Evolutionary conservation across 345 rosid species (phyloP), one percentile per base, ranked within the genome.

Genomic region (Ricinus communis): DNA sequence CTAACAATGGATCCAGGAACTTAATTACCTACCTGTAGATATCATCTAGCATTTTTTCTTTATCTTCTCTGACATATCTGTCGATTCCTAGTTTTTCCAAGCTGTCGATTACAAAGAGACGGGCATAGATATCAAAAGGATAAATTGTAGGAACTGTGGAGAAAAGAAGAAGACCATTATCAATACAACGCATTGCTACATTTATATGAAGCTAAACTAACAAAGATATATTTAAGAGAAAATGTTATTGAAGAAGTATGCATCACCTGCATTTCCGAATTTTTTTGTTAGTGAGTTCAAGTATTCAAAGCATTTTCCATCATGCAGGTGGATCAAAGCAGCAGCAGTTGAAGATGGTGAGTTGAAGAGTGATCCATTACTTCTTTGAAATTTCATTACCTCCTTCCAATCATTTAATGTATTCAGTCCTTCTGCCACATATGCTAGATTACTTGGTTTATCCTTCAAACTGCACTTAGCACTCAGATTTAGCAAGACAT

Each of bases 281-380:
- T 62, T 43, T 8, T 62, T 62, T 12, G 14, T 0, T 14, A 60
- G 30, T 6, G 66, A 40, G 6, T 21, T 9, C n/a, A 62, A 16
- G 30, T 62, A 62, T n/a, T 62, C 12, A 11, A 33, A 45, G 7
- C 66, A 62, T 21, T 21, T 21, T 6, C 22, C 49, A 22, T 62
- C 21, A 62, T 24, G 50, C 11, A 10, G 24, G 18, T 40, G 66
- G 22, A 62, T 33, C 1, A 24, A 24, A 21, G 66, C 66, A 21
- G 66, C 66, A 28, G 65, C 65, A 19, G 65, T 60, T 5, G 65
- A 18, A 28, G 65, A 60, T 18, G 65, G 65, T 19, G 65, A 60
- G 36, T 60, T 60, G 65, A 60, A 60, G 2, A 60, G 38, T 16
- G 65, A 60, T 1, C 65, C 50, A 12, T 62, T 62, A 24, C 30